Percentiles rank a stretch among this genome's conserved stretches.
Evolutionary conservation across 2,329 filamentous ascomycete species (phyloP).

Genomic region (Thermoascus crustaceus): DNA sequence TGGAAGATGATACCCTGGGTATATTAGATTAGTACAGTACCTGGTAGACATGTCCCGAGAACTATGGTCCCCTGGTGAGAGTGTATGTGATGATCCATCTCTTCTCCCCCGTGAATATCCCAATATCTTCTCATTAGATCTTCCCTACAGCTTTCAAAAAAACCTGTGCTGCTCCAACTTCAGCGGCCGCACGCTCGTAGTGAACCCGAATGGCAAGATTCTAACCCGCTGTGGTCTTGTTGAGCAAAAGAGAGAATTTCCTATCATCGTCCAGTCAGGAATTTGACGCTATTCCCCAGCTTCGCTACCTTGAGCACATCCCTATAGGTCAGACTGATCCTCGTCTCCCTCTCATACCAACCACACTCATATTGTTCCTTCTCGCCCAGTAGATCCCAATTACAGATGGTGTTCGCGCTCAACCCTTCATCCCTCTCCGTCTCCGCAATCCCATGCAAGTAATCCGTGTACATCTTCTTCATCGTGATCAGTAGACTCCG

Average conservation of each 20-base stretch:
- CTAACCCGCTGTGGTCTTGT: background rate
- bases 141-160: no score
- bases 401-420: conserved; percentile 42
- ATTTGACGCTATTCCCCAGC: conserved; percentile 59
- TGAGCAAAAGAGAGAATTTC: no score
- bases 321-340: conserved; percentile 60
- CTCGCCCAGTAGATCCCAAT: conserved; percentile 50
- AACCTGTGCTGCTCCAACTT: no score
- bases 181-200: no score
- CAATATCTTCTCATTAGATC: no score
- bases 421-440: conserved; percentile 57
- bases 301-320: conserved; percentile 79
- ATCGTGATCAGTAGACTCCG: conserved; percentile 59
- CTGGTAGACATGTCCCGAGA: no score
- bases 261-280: conserved; percentile 28
- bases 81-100: no score
- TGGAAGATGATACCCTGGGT: conserved; percentile 67
- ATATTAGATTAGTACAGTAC: conserved; percentile 21
- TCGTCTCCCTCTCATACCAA: conserved; percentile 40
- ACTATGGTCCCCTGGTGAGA: no score
- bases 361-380: conserved; percentile 30
- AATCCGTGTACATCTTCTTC: conserved; percentile 45
- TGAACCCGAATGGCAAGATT: background rate
- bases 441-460: conserved; percentile 53
- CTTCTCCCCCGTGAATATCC: no score